These are phyloP conservation scores for Aschersonia sp. DNA, from an alignment of 2,329 filamentous ascomycete genomes.

Conservation along the genomic window DNA sequence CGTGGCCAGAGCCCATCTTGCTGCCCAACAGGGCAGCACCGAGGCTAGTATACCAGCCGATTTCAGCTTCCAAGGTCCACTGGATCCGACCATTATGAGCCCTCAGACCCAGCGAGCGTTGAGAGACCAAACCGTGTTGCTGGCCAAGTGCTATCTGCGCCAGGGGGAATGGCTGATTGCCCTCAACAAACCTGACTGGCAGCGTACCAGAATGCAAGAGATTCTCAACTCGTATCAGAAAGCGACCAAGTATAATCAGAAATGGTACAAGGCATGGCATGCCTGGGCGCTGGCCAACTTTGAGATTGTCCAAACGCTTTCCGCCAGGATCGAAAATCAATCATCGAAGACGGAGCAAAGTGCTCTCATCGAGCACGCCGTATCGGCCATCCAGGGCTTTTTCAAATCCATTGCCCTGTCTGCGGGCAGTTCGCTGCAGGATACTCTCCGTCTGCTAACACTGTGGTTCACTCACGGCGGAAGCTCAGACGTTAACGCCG, in stretches of 20 bases:
- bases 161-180: conserved; percentile 93
- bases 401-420: conserved; percentile 94
- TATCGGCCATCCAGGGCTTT: conserved; percentile 90
- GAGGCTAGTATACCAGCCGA: conserved; percentile 30
- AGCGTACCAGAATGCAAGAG: conserved; percentile 70
- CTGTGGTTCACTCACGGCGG: conserved; percentile 94
- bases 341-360: conserved; percentile 36
- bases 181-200: conserved; percentile 79
- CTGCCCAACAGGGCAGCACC: conserved; percentile 26
- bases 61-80: conserved; percentile 33
- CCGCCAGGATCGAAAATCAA: conserved; percentile 46
- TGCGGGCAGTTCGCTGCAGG: conserved; percentile 82
- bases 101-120: conserved; percentile 37
- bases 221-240: conserved; percentile 83
- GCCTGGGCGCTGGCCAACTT: conserved; percentile 98
- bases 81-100: conserved; percentile 29
- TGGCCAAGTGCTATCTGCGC: conserved; percentile 91
- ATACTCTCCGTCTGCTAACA: conserved; percentile 81
- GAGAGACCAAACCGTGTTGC: conserved; percentile 50
- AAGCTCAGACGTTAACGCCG: conserved; percentile 71
- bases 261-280: conserved; percentile 99
- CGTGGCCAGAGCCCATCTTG: conserved; percentile 35
- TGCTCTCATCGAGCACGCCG: conserved; percentile 72
- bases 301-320: conserved; percentile 80
- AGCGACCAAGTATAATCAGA: conserved; percentile 84